Evolutionary conservation across 352 stramenopile genomes (phyloP), one percentile per base, ranked within the genome.

Genomic region (Phytophthora pinifolia): DNA sequence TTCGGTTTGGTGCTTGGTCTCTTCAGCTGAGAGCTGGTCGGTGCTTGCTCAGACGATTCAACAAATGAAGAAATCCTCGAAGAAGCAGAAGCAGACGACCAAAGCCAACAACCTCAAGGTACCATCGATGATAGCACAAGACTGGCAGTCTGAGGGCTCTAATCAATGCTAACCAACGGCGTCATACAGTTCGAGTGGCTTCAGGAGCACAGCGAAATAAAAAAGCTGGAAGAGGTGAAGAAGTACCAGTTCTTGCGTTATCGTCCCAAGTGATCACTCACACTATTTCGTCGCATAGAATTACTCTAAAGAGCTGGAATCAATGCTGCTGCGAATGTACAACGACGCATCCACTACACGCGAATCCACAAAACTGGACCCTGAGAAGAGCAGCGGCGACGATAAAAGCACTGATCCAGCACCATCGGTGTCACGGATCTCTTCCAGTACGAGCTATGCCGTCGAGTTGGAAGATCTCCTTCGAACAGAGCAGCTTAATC

Each of bases 101-200:
- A 82, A 84, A 31, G 42, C 72, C 15, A 87, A 80, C 36, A 83
- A 54, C 17, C 65, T 87, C 12, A 90, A 89, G 72, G 76, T 85
- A 27, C 17, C 14, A 6, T 17, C 15, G 20, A 8, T 2, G 34
- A 5, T 18, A 4, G 18, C n/a, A 12, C 13, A 15, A 27, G 22
- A 6, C 22, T 27, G 22, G 0, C 22, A 27, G 22, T 27, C 22
- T 27, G 22, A 27, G 0, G 22, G 9, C 3, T 6, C 9, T 45
- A 18, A 38, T 3, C 48, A 2, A 8, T 30, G 29, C 36, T 59
- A 25, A 54, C 29, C 3, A 35, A 32, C 5, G 17, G 14, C 52
- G 22, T 42, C 44, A 20, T 30, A 10, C 15, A 86, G 70, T 89
- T 81, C 52, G 76, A 89, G 33, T 90, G 79, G 79, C 67, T 89